Percentiles rank a stretch among this genome's conserved stretches.
Evolutionary conservation across 345 rosid species (phyloP).

Genomic region (Noccaea bulbosa): DNA sequence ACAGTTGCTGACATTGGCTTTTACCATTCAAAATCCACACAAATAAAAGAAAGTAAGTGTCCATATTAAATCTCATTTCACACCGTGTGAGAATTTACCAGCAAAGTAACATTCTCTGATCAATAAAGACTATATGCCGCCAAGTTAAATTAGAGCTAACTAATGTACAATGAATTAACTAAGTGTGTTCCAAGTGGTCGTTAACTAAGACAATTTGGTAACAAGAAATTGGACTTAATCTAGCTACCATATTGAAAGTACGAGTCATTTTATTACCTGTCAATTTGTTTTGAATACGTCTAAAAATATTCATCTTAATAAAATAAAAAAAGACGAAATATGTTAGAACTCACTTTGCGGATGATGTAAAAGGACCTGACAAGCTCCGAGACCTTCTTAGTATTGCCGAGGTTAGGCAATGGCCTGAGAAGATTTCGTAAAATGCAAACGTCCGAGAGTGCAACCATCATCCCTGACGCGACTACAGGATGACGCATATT

Average conservation of each 20-base stretch:
- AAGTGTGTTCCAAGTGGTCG: no score
- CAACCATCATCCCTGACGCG: slow-evolving; percentile 45
- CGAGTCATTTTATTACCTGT: no score
- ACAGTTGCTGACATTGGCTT: slow-evolving; percentile 49
- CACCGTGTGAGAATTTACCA: neutral
- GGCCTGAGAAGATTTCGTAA: slow-evolving; percentile 28
- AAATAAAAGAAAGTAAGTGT: neutral
- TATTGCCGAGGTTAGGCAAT: slow-evolving; percentile 23
- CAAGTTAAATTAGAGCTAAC: no score
- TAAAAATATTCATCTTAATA: no score
- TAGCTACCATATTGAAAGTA: neutral
- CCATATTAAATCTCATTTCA: neutral
- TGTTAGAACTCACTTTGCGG: slow-evolving; percentile 33
- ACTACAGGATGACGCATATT: slow-evolving; percentile 42
- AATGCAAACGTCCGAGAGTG: slow-evolving; percentile 38
- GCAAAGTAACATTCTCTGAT: neutral
- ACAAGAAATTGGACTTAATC: neutral
- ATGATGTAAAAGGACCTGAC: slow-evolving; percentile 32
- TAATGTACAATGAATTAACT: no score
- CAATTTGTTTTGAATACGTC: no score
- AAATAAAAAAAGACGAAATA: no score
- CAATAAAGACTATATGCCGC: no score
- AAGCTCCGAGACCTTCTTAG: slow-evolving; percentile 25
- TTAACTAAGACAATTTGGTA: neutral
- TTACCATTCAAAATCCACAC: slow-evolving; percentile 1